Evolutionary conservation across 2,329 filamentous ascomycete species (phyloP).

Genomic region (Scedosporium dehoogii): DNA sequence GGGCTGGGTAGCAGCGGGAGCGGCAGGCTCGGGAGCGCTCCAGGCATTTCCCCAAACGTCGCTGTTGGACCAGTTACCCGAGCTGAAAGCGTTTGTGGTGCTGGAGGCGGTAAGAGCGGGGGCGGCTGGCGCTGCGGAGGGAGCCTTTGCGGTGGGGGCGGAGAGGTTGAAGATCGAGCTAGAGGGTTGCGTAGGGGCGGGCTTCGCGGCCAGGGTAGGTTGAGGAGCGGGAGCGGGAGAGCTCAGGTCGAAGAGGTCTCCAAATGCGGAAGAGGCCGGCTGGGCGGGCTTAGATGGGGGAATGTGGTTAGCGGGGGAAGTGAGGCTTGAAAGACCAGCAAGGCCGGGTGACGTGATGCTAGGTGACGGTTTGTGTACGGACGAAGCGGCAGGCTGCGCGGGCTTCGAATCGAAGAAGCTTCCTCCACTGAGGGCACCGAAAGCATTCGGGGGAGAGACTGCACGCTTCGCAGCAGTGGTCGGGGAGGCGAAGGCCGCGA

Average conservation of each 20-base stretch:
- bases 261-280: conserved; percentile 49
- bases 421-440: conserved; percentile 55
- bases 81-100: conserved; percentile 25
- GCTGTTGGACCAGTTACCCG: conserved; percentile 34
- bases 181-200: conserved; percentile 28
- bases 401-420: conserved; percentile 74
- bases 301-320: conserved; percentile 29
- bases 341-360: conserved; percentile 45
- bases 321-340: conserved; percentile 56
- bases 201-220: conserved; percentile 13
- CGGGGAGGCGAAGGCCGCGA: conserved; percentile 46
- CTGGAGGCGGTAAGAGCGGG: conserved; percentile 23
- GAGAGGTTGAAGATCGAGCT: conserved; percentile 80
- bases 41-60: conserved; percentile 92
- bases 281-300: conserved; percentile 28
- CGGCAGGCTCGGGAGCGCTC: conserved; percentile 53
- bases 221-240: conserved; percentile 34
- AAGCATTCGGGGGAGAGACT: conserved; percentile 27
- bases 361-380: conserved; percentile 37
- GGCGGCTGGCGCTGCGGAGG: conserved; percentile 29
- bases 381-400: conserved; percentile 40
- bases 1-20: conserved; percentile 33
- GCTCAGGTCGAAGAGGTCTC: conserved; percentile 74
- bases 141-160: conserved; percentile 33
- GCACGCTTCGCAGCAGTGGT: conserved; percentile 18